Conservation (phyloP, 768 basidiomycete species). For the Cystobasidium ongulense region DNA sequence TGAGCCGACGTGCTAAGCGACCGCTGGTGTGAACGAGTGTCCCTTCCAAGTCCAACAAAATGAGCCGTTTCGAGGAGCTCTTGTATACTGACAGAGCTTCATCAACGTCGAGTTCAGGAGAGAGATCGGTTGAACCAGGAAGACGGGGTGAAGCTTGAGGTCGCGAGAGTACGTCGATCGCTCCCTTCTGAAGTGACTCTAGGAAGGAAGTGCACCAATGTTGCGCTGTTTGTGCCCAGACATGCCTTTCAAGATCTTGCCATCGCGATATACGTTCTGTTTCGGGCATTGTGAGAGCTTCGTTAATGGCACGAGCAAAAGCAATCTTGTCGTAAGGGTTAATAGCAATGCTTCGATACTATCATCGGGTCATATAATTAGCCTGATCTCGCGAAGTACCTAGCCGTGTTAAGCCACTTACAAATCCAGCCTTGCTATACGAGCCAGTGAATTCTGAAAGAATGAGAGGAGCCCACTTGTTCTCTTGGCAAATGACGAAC, state of each 20-base stretch:
- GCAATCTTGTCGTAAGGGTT: not conserved
- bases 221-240: slow-evolving; percentile 77
- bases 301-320: slow-evolving; percentile 20
- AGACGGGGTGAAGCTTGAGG: slow-evolving; percentile 59
- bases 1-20: slow-evolving; percentile 49
- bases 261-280: slow-evolving; percentile 66
- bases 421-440: slow-evolving; percentile 76
- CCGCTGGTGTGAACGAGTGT: not conserved
- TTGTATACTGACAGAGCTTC: slow-evolving; percentile 58
- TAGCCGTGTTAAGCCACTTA: slow-evolving; percentile 56
- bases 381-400: slow-evolving; percentile 66
- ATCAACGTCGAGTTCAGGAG: slow-evolving; percentile 67
- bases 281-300: slow-evolving; percentile 67
- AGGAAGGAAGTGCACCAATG: slow-evolving; percentile 54
- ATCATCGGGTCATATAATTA: not conserved
- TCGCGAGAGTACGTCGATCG: slow-evolving; percentile 48
- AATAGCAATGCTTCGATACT: slow-evolving; percentile 4
- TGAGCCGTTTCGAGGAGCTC: slow-evolving; percentile 66
- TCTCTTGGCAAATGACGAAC: slow-evolving; percentile 70
- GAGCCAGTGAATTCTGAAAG: slow-evolving; percentile 67
- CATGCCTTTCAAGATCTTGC: slow-evolving; percentile 74
- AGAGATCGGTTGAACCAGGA: slow-evolving; percentile 44
- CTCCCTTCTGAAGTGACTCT: slow-evolving; percentile 7
- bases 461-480: slow-evolving; percentile 59
- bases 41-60: slow-evolving; percentile 74